A percentile compares a stretch with the other conserved stretches of the same genome.
These are phyloP conservation scores for Globisporangium barbulae DNA, from an alignment of 352 stramenopile species.

Conservation along the genomic window DNA sequence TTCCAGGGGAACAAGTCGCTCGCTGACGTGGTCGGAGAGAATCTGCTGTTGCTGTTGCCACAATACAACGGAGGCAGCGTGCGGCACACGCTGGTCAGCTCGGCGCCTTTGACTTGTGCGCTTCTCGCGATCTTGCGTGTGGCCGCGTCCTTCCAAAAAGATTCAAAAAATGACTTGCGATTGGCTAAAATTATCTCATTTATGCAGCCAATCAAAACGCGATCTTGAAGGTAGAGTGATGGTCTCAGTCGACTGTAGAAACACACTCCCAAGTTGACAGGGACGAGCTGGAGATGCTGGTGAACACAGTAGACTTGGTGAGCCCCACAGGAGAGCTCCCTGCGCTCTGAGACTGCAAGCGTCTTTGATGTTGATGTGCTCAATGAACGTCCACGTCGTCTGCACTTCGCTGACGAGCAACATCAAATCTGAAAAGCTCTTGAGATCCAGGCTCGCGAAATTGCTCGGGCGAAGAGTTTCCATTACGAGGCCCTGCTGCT, in stretches of 20 bases:
- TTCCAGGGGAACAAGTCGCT: background rate
- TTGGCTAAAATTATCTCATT: background rate
- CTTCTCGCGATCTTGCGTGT: background rate
- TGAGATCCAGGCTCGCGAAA: slow-evolving; percentile 14
- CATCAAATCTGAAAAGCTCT: slow-evolving; percentile 9
- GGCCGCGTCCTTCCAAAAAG: slow-evolving; percentile 1
- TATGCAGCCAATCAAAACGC: slow-evolving; percentile 10
- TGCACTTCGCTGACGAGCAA: slow-evolving; percentile 12
- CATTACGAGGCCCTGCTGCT: slow-evolving; percentile 27
- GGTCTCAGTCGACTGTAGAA: background rate
- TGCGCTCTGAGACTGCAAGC: slow-evolving; percentile 9
- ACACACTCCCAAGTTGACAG: background rate
- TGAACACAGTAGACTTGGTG: slow-evolving; percentile 10
- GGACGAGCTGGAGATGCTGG: slow-evolving; percentile 5
- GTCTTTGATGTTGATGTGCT: slow-evolving; percentile 33
- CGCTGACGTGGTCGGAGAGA: background rate
- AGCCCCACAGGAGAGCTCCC: background rate
- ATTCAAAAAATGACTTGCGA: background rate
- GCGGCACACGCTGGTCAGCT: background rate
- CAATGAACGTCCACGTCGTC: slow-evolving; percentile 23
- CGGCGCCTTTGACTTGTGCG: background rate
- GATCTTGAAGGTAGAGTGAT: slow-evolving; percentile 8
- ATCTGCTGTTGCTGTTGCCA: background rate
- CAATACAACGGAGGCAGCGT: background rate
- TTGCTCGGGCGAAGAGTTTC: slow-evolving; percentile 34